Evolutionary conservation across 73 alveolate species (phyloP), one percentile per base, ranked within the genome.

Genomic region (Symbiodinium pilosum): DNA sequence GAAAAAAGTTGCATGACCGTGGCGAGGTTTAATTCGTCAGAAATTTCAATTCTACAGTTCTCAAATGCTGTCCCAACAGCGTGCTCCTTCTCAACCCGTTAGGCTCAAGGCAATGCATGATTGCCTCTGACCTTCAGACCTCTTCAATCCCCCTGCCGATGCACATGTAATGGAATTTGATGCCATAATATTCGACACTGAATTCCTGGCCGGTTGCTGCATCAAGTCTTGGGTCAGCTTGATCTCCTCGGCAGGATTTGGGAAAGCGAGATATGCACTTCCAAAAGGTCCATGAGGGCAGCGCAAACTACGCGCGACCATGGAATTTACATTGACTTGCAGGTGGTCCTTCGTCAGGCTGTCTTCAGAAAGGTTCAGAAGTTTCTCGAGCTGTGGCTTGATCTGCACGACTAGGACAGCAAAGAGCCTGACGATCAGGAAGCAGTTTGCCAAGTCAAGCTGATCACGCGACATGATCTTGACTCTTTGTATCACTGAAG

Each of bases 181-280:
- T 34, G 38, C 34, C 36, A 81, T 34, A 14, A 24, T n/a, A 18
- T 73, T 12, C 11, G 39, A 14, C 36, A 30, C 12, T 39, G 91
- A 83, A 26, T 8, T 43, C 52, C n/a, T 18, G 69, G 42, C 97
- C 43, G 39, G 89, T 12, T 26, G 88, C 98, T 93, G 93, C 99
- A 93, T 93, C 54, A 93, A 36, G 88, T 93, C 99, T 87, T 93
- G 99, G 43, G 93, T 93, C 87, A 93, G 83, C 75, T 93, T 93
- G 87, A 93, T 83, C 99, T 93, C 99, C 99, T 91, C 44, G 26
- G 6, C 16, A 30, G n/a, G n/a, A n/a, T n/a, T n/a, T n/a, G n/a
- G n/a, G n/a, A n/a, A n/a, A n/a, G n/a, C n/a, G n/a, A n/a, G n/a
- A n/a, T n/a, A n/a, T n/a, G n/a, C n/a, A n/a, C n/a, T n/a, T n/a